These are phyloP conservation scores for Paraphoma sp. DNA, from an alignment of 2,329 filamentous ascomycete species.

Conservation along the genomic window DNA sequence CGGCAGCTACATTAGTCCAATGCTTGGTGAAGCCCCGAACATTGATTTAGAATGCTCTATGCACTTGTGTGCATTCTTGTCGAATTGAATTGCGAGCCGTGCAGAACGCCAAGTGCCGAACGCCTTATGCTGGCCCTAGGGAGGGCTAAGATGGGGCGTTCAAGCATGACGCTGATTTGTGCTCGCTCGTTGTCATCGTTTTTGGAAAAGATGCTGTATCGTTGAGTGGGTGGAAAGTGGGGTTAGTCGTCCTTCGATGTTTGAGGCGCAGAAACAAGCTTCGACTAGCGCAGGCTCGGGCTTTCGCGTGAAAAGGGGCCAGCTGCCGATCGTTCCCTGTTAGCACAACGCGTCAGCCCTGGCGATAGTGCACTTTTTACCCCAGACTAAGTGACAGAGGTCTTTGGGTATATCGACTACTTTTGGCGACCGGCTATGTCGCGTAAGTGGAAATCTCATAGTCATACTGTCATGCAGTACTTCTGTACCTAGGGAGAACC, in stretches of 20 bases:
- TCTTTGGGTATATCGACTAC: neutral
- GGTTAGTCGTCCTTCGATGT: conserved; percentile 1
- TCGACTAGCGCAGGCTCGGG: conserved; percentile 6
- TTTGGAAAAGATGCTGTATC: neutral
- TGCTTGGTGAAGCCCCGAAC: conserved; percentile 1
- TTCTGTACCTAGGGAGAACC: too few species aligned
- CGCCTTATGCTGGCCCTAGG: neutral
- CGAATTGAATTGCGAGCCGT: neutral
- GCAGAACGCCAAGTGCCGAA: neutral
- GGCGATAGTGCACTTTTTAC: neutral
- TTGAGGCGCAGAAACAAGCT: conserved; percentile 24
- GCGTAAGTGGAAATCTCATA: neutral
- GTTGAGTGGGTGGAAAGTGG: neutral
- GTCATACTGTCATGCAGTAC: neutral
- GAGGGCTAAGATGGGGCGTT: neutral
- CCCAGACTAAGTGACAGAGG: neutral
- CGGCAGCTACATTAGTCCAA: conserved; percentile 2
- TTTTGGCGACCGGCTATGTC: neutral
- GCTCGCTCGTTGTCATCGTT: neutral
- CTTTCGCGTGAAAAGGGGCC: conserved; percentile 11
- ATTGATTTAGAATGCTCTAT: neutral
- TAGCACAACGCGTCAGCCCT: conserved; percentile 1
- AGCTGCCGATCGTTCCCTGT: conserved; percentile 11
- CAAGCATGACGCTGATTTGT: neutral
- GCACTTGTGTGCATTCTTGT: neutral